Evolutionary conservation across 768 basidiomycete species (phyloP).

Genomic region (Lentinula sp.): DNA sequence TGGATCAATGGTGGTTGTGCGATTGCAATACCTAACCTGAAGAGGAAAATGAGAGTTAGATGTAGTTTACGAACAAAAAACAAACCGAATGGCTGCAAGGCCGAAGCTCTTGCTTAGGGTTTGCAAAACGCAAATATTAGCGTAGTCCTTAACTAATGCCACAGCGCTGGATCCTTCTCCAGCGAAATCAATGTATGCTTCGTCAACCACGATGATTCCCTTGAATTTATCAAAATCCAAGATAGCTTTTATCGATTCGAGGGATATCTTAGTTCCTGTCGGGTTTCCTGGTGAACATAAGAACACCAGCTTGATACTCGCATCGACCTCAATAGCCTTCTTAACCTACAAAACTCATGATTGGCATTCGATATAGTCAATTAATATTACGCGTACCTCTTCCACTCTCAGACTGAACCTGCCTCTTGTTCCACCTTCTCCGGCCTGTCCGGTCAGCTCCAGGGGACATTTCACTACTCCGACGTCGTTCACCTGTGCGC

Average conservation of each 20-base stretch:
- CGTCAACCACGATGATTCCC: constrained; percentile 91
- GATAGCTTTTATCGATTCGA: constrained; percentile 59
- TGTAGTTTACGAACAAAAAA: not conserved
- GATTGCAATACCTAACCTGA: constrained; percentile 82
- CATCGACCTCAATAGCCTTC: constrained; percentile 58
- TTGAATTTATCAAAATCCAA: constrained; percentile 79
- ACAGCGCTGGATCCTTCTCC: constrained; percentile 56
- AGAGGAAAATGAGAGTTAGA: not conserved
- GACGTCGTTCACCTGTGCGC: constrained; percentile 93
- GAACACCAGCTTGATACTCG: constrained; percentile 85
- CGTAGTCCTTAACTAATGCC: constrained; percentile 70
- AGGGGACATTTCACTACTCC: constrained; percentile 74
- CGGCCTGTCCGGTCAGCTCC: constrained; percentile 46
- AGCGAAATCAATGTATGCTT: constrained; percentile 96
- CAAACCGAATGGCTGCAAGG: constrained; percentile 88
- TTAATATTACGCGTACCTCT: constrained; percentile 43
- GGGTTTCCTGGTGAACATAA: constrained; percentile 98
- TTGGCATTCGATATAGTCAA: not conserved
- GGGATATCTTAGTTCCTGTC: constrained; percentile 80
- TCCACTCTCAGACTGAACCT: constrained; percentile 72
- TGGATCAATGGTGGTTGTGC: constrained; percentile 89
- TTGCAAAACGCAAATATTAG: constrained; percentile 92
- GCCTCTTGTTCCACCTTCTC: constrained; percentile 70
- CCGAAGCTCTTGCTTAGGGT: constrained; percentile 97
- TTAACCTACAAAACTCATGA: constrained; percentile 50